phyloP scores from a whole-genome alignment of 306 rosid species.

The Inga leiocalycina region DNA sequence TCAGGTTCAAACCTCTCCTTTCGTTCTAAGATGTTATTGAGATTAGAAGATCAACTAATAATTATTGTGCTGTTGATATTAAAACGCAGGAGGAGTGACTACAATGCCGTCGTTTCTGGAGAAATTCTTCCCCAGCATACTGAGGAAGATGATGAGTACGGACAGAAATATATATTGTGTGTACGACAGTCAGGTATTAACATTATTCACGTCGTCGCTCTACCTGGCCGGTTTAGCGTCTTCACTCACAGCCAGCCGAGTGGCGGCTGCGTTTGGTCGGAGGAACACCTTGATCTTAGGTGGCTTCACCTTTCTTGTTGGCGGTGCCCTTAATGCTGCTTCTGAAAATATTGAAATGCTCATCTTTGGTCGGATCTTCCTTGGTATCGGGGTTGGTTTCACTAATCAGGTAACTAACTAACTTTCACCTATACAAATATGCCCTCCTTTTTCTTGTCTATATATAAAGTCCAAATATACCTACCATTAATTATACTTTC shows the following conservation, averaged over 20 bases:
- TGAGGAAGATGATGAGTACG: conserved; percentile 38
- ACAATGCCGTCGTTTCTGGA: conserved; percentile 61
- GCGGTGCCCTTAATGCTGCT: conserved; percentile 52
- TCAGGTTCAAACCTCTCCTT: conserved; percentile 40
- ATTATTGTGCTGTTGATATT: neutral
- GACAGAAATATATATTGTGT: conserved; percentile 46
- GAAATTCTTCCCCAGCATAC: conserved; percentile 58
- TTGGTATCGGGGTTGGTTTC: conserved; percentile 70
- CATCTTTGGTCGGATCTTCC: conserved; percentile 69
- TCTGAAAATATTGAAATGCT: conserved; percentile 57
- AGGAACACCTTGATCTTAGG: conserved; percentile 52
- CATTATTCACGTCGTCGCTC: conserved; percentile 67
- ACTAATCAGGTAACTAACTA: conserved; percentile 53
- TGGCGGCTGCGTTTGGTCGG: conserved; percentile 42
- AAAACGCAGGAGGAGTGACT: conserved; percentile 61
- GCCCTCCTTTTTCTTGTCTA: too few relatives aligned
- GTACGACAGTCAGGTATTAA: conserved; percentile 55
- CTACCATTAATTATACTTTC: too few relatives aligned
- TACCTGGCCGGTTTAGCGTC: conserved; percentile 59
- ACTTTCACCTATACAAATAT: too few relatives aligned
- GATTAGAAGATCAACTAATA: neutral
- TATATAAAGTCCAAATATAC: too few relatives aligned
- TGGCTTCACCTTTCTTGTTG: conserved; percentile 51
- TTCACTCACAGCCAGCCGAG: conserved; percentile 49
- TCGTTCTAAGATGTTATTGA: neutral